A percentile compares a stretch with the other conserved stretches of the same genome.
Evolutionary conservation across 2,329 filamentous ascomycete species (phyloP).

Genomic region (Gremmenia infestans): DNA sequence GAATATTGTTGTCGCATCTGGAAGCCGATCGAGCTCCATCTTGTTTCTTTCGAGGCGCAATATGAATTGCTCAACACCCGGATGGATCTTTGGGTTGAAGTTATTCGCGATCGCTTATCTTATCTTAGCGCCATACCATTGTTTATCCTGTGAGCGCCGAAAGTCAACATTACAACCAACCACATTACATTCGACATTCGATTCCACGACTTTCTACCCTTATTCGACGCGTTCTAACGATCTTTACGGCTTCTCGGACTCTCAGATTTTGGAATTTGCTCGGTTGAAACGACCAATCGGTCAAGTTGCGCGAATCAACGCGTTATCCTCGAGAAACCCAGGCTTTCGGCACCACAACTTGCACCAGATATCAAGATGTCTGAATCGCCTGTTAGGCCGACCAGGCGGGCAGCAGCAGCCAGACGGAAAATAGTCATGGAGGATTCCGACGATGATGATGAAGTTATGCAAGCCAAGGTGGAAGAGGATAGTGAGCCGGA

Average conservation of each 20-base stretch:
- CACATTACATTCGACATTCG: slow-evolving; percentile 9
- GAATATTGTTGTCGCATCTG: slow-evolving; percentile 41
- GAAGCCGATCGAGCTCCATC: neutral
- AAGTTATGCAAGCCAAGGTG: slow-evolving; percentile 53
- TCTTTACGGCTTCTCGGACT: neutral
- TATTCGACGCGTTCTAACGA: slow-evolving; percentile 13
- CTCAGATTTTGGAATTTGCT: too few species aligned
- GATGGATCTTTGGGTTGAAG: slow-evolving; percentile 3
- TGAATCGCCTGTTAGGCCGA: slow-evolving; percentile 46
- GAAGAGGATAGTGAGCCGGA: slow-evolving; percentile 67
- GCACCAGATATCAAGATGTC: slow-evolving; percentile 14
- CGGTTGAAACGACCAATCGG: neutral
- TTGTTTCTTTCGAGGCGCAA: neutral
- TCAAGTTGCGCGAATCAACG: slow-evolving; percentile 1
- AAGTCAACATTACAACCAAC: neutral
- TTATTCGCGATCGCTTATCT: slow-evolving; percentile 10
- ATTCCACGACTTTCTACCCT: slow-evolving; percentile 3
- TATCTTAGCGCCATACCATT: slow-evolving; percentile 20
- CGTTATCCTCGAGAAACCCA: slow-evolving; percentile 1
- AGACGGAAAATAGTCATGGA: slow-evolving; percentile 73
- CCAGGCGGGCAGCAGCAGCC: slow-evolving; percentile 50
- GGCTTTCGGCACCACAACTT: neutral
- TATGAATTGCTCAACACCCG: neutral
- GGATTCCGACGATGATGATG: slow-evolving; percentile 71
- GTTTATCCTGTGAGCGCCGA: neutral